Evolutionary conservation across 192 early-diverging fungal genomes (phyloP), one percentile per base, ranked within the genome.

Genomic region (Coemansia aciculifera): DNA sequence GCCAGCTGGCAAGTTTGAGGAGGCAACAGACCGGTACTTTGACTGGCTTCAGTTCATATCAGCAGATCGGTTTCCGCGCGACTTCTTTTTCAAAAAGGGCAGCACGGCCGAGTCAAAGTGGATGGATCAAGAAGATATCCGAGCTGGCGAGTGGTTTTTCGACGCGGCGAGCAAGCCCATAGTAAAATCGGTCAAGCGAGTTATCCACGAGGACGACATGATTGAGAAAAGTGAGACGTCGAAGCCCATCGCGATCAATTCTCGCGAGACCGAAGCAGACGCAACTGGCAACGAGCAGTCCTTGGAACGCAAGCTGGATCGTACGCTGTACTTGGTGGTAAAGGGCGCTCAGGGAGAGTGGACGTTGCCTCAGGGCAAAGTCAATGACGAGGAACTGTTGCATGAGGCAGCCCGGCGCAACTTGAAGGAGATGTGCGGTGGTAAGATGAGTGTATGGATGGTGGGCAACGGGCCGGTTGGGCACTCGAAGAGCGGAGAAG

Each of bases 381-480:
- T 94, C 3, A 79, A 86, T 62, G 77, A 72, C 31, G 74, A 78
- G 12, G 94, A 95, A 85, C 81, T 88, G 54, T 77, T 95, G n/a
- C 62, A 69, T 15, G 75, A 93, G 87, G 92, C 91, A 49, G 92
- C 94, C 38, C 79, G 83, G 62, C 88, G 92, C 68, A 85, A 86
- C 59, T 73, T 96, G 62, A 76, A 77, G 40, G 89, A 90, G 37
- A 81, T 82, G 42, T 92, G 91, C 74, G 95, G 93, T 54, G 73
- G 69, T 36, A 76, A 86, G 54, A 89, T 95, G 89, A 90, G 92
- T 67, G 83, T 88, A 17, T 96, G 93, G 93, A 86, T 91, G 49
- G 95, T 96, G 10, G 93, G 93, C n/a, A 76, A 85, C 60, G 88
- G 89, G 19, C 95, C 95, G 3, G 85, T 95, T 44, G 91, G 92